These are phyloP conservation scores for Cephaloascus fragrans DNA, from an alignment of 805 yeast species.

Conservation along the genomic window DNA sequence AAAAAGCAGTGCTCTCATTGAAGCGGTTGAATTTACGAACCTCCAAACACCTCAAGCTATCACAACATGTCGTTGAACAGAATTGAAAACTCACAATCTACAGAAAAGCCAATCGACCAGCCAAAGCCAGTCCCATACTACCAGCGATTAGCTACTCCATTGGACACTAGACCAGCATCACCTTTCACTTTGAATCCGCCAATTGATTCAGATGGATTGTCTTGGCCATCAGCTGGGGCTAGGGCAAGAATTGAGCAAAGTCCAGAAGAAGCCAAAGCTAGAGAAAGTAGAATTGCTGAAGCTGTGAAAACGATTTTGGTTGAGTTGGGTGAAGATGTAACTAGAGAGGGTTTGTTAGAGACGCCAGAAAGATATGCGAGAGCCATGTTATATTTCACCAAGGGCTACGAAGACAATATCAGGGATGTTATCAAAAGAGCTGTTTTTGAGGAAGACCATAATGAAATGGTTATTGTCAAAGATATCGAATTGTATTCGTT, in stretches of 20 bases:
- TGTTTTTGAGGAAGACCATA: slow-evolving; percentile 96
- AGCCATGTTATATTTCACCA: slow-evolving; percentile 92
- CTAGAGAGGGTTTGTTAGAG: slow-evolving; percentile 81
- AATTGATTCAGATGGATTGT: slow-evolving; percentile 80
- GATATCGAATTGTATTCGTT: slow-evolving; percentile 88
- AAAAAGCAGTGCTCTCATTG: no score
- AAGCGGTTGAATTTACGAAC: no score
- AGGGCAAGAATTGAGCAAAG: slow-evolving; percentile 62
- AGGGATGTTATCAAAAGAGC: slow-evolving; percentile 90
- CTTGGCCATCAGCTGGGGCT: slow-evolving; percentile 92
- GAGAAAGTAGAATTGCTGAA: slow-evolving; percentile 70
- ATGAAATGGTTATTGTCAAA: slow-evolving; percentile 96
- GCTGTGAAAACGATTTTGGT: slow-evolving; percentile 72
- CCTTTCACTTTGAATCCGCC: slow-evolving; percentile 82
- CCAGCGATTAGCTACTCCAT: slow-evolving; percentile 39
- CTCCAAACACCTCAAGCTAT: no score
- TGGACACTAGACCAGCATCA: slow-evolving; percentile 68
- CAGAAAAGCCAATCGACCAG: neutral
- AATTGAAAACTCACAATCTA: no score
- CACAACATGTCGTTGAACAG: no score
- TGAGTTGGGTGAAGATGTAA: slow-evolving; percentile 87
- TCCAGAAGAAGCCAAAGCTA: slow-evolving; percentile 49
- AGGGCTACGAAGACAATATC: slow-evolving; percentile 93
- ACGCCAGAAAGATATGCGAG: slow-evolving; percentile 96
- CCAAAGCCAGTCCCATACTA: slow-evolving; percentile 26